A percentile compares a stretch with the other conserved stretches of the same genome.
phyloP scores from a whole-genome alignment of 1,284 basidiomycete species.

The Cryptococcus sp. region DNA sequence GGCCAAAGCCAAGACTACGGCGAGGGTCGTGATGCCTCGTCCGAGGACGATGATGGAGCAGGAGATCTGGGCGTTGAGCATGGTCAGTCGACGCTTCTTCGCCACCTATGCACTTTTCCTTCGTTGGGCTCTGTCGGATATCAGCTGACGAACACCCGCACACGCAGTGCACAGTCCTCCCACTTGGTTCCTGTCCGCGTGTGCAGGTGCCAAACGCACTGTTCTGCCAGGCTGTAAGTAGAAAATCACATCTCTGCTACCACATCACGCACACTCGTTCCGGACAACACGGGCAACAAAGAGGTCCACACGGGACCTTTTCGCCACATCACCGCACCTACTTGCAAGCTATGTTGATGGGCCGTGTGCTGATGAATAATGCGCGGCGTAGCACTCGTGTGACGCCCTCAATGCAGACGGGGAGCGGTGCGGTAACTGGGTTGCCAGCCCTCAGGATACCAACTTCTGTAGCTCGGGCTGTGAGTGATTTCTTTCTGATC shows the following conservation, averaged over 20 bases:
- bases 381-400: constrained; percentile 17
- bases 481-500: constrained; percentile 14
- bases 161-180: constrained; percentile 15
- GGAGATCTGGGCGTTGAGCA: neutral
- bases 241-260: neutral
- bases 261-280: neutral
- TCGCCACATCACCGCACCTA: neutral
- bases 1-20: constrained; percentile 6
- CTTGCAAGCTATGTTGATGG: neutral
- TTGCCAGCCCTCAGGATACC: constrained; percentile 9
- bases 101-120: neutral
- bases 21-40: constrained; percentile 5
- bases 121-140: neutral
- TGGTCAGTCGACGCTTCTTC: neutral
- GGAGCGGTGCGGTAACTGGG: constrained; percentile 19
- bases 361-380: neutral
- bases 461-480: constrained; percentile 25
- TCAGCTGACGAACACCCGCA: neutral
- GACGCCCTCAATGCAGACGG: constrained; percentile 24
- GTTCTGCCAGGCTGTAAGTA: constrained; percentile 23
- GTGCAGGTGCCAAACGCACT: constrained; percentile 9
- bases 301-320: too few relatives aligned
- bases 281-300: too few relatives aligned
- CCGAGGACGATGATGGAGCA: constrained; percentile 7
- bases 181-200: constrained; percentile 13